Evolutionary conservation across 2,329 filamentous ascomycete genomes (phyloP), one percentile per base, ranked within the genome.

Genomic region (Fusarium heterosporum): DNA sequence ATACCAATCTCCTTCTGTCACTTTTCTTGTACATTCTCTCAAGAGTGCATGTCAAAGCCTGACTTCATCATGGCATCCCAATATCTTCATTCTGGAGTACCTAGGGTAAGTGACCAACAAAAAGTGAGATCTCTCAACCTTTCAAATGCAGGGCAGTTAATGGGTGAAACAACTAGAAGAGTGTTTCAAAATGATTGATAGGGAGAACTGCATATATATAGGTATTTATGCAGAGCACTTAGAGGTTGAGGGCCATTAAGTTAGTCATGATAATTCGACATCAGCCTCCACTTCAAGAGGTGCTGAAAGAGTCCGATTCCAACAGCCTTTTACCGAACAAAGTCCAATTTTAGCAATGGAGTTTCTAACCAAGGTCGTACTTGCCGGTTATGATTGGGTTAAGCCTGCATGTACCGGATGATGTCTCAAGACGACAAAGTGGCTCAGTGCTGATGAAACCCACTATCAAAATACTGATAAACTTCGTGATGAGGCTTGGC

Each of bases 401-500:
- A n/a, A 26, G 16, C 16, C 38, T 16, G 22, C 22, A 22, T 25
- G 46, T 4, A 8, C 29, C 10, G 26, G 28, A 55, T 10, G 32
- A 47, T 43, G 47, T 55, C 61, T 41, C 30, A 61, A 61, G 47
- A 46, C 57, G 42, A 32, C 38, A 11, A 62, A 19, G 58, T 50
- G 43, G 50, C 17, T 45, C 29, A n/a, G 8, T n/a, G n/a, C n/a
- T 17, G 34, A 36, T 36, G 17, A 13, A 45, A 40, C 29, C 50
- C 50, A 63, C 34, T 14, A 26, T 29, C 41, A 61, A 61, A 61
- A 52, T 25, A 61, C 36, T 61, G 56, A 55, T 36, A 63, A 62
- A 63, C 50, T 63, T 63, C 60, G 63, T 63, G 60, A 63, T 63
- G 28, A 41, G 30, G 11, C 22, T 19, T 11, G 19, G 17, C n/a